Base-by-base conservation (phyloP, 306 rosid species). In the Potentilla sterilis region DNA sequence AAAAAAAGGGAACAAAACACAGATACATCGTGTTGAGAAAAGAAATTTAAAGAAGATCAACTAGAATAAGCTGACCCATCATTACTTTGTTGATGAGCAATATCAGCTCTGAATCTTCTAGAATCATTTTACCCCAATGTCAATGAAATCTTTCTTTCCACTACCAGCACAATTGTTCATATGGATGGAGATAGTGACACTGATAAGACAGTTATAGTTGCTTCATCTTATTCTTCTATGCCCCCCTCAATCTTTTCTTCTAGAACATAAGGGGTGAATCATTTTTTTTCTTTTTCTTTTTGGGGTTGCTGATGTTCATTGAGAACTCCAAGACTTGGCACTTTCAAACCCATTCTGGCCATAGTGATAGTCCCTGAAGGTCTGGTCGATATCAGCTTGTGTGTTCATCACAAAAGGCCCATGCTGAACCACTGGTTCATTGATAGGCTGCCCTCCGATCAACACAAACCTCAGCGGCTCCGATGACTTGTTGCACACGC, bases 381-480 rank as follows among this genome's bases (percentile, higher is more conserved):
- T 85, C 55, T 86, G 85, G 28, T 92, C 88, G 67, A 95, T 95
- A 44, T 95, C 97, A 80, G 93, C 86, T 71, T 89, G 97, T 12
- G 97, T 80, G 74, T 95, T 95, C 98, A 95, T 95, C 52, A 95
- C 98, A 85, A 95, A 92, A 21, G 97, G 98, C 6, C 98, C 98
- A 79, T 92, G 82, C 71, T 90, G 96, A 69, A 81, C 96, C 65
- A 95, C 90, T 4, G 97, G 92, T 63, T 95, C 98, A 69, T 95
- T 86, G 1, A 95, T 35, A 12, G 98, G 98, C 67, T 90, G 89
- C 46, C 98, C 98, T 77, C 80, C 98, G 49, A 86, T 67, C 48
- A 95, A 64, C 75, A 90, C 79, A 83, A 89, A 90, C 59, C 93
- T 87, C 69, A 92, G 49, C 62, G 86, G 81, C 62, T 89, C 84